These are phyloP conservation scores for Boletus vinaceobasis DNA, from an alignment of 768 basidiomycete genomes.

Conservation along the genomic window DNA sequence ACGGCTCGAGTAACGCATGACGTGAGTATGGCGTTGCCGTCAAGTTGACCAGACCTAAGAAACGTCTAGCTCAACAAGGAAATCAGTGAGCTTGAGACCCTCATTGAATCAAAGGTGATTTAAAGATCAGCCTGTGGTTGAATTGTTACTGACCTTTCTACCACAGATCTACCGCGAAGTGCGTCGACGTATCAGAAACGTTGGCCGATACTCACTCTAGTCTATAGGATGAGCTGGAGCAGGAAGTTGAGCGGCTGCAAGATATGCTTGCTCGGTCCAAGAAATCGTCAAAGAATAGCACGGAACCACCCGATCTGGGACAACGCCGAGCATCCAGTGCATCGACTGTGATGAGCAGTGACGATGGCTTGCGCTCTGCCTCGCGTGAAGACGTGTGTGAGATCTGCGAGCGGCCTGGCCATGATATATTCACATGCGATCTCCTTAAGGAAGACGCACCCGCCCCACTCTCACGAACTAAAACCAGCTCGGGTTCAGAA, in stretches of 20 bases:
- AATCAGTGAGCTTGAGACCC: constrained; percentile 84
- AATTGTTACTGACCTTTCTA: constrained; percentile 3
- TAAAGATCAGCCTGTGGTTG: neutral
- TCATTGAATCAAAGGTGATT: constrained; percentile 89
- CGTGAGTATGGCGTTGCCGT: constrained; percentile 38
- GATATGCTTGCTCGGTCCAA: constrained; percentile 62
- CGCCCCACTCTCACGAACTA: constrained; percentile 20
- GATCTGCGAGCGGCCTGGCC: constrained; percentile 80
- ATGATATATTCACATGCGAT: constrained; percentile 84
- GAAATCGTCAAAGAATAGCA: constrained; percentile 50
- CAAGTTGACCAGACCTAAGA: neutral
- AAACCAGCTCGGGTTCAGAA: constrained; percentile 27
- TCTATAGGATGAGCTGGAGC: constrained; percentile 77
- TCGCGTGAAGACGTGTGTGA: constrained; percentile 63
- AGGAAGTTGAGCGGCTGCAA: constrained; percentile 73
- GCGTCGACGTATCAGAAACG: constrained; percentile 9
- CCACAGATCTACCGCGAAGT: constrained; percentile 81
- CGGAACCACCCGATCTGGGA: constrained; percentile 35
- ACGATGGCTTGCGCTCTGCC: constrained; percentile 20
- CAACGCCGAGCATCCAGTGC: constrained; percentile 20
- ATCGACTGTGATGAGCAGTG: constrained; percentile 23
- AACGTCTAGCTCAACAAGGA: constrained; percentile 76
- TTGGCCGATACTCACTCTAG: constrained; percentile 12
- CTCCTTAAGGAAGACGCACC: constrained; percentile 58
- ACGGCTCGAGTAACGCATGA: constrained; percentile 65